These are phyloP conservation scores for Saturnispora quitensis DNA, from an alignment of 805 yeast genomes.

Conservation along the genomic window DNA sequence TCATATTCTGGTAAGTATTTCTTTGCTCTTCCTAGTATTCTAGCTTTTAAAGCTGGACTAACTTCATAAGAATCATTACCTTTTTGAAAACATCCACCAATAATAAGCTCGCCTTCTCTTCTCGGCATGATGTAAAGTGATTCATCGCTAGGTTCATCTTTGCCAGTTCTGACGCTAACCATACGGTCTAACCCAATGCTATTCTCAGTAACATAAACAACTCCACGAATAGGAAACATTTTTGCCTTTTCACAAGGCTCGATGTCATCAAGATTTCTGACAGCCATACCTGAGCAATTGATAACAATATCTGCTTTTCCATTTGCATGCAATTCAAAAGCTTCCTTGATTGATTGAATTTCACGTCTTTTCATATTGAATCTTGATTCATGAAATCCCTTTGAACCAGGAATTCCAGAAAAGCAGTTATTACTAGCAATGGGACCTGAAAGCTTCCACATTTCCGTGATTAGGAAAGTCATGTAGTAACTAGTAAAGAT, in stretches of 20 bases:
- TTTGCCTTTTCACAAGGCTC: constrained; percentile 35
- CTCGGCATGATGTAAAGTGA: constrained; percentile 56
- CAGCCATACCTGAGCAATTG: constrained; percentile 73
- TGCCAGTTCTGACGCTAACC: constrained; percentile 77
- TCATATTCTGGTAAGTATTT: constrained; percentile 32
- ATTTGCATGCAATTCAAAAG: constrained; percentile 32
- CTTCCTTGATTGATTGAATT: constrained; percentile 39
- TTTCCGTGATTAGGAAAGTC: constrained; percentile 27
- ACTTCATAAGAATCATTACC: constrained; percentile 19
- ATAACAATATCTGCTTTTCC: constrained; percentile 42
- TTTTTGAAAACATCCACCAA: constrained; percentile 38
- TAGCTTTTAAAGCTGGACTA: constrained; percentile 36
- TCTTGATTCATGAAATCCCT: constrained; percentile 29
- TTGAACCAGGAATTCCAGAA: constrained; percentile 7
- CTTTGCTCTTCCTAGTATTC: constrained; percentile 39
- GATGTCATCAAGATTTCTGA: constrained; percentile 72
- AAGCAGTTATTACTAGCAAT: constrained; percentile 9
- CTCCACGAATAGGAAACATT: constrained; percentile 37
- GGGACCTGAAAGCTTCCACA: constrained; percentile 12
- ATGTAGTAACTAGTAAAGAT: constrained; percentile 25
- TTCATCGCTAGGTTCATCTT: constrained; percentile 31
- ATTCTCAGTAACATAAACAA: constrained; percentile 51
- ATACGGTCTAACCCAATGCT: constrained; percentile 95
- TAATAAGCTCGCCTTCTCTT: constrained; percentile 62
- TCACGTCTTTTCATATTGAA: constrained; percentile 37